Conservation (phyloP, 208 protist genomes). For the Trypanosoma boissoni region DNA sequence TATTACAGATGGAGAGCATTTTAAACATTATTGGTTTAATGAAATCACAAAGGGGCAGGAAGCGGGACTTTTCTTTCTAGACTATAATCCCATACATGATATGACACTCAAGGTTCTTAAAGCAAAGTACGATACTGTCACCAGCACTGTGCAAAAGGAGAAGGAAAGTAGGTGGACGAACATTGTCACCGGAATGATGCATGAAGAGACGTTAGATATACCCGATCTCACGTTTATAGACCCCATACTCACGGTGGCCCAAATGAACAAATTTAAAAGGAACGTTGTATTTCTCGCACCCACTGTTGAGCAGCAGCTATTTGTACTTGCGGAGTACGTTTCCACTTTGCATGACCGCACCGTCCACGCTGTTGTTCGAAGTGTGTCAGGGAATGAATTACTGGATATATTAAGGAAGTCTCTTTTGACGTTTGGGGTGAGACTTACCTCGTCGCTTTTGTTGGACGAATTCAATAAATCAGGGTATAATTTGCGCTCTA, state of each 20-base stretch:
- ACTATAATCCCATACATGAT: neutral
- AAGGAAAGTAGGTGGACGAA: neutral
- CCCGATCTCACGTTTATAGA: conserved; percentile 1
- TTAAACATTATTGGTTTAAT: neutral
- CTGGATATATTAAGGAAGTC: neutral
- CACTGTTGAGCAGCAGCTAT: conserved; percentile 12
- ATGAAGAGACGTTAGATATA: neutral
- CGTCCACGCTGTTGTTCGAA: neutral
- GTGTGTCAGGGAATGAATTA: neutral
- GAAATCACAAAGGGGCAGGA: neutral
- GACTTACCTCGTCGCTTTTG: neutral
- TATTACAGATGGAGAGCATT: too few relatives aligned
- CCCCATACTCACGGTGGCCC: neutral
- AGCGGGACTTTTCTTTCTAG: neutral
- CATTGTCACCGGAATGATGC: neutral
- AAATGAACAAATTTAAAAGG: neutral
- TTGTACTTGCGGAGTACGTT: neutral
- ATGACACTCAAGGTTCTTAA: neutral
- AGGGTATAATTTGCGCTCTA: neutral
- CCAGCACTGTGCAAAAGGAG: neutral
- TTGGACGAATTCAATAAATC: neutral
- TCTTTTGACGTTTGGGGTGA: conserved; percentile 6
- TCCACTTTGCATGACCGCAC: neutral
- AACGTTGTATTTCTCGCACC: conserved; percentile 1
- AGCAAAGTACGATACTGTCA: neutral